Evolutionary conservation across 768 basidiomycete genomes (phyloP).

Genomic region (Xerocomus brunneocitrinus): DNA sequence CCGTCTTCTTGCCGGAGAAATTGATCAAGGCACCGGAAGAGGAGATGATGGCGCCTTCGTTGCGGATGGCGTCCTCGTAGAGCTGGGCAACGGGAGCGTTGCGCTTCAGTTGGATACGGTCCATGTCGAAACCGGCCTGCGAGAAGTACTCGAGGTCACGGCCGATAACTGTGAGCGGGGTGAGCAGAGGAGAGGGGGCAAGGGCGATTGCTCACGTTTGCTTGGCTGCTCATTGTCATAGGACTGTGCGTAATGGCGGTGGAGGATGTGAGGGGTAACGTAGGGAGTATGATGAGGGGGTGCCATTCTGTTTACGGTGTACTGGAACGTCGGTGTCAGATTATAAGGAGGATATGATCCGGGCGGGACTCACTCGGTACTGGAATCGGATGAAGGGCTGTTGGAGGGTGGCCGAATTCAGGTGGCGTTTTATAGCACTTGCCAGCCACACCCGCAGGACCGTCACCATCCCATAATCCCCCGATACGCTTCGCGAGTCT

Average conservation of each 20-base stretch:
- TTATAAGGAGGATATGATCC: slow-evolving; percentile 23
- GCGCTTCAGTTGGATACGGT: slow-evolving; percentile 92
- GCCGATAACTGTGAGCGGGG: slow-evolving; percentile 64
- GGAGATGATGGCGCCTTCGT: slow-evolving; percentile 98
- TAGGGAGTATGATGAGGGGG: slow-evolving; percentile 74
- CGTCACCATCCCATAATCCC: slow-evolving; percentile 31
- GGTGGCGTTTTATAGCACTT: slow-evolving; percentile 25
- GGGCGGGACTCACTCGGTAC: slow-evolving; percentile 17
- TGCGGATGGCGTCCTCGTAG: slow-evolving; percentile 97
- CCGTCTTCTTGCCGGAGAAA: slow-evolving; percentile 99
- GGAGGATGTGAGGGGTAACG: slow-evolving; percentile 85
- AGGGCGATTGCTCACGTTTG: slow-evolving; percentile 43
- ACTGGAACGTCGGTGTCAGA: neutral
- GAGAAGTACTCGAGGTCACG: slow-evolving; percentile 96
- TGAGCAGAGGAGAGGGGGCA: neutral
- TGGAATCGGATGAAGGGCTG: neutral
- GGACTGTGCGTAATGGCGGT: slow-evolving; percentile 78
- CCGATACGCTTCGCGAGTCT: slow-evolving; percentile 23
- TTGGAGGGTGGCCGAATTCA: slow-evolving; percentile 4
- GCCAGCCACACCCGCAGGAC: slow-evolving; percentile 8
- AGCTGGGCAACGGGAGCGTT: slow-evolving; percentile 87
- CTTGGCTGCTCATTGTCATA: slow-evolving; percentile 59
- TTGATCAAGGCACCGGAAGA: slow-evolving; percentile 96
- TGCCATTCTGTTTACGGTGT: slow-evolving; percentile 46
- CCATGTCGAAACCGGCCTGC: slow-evolving; percentile 99